Evolutionary conservation across 176 grass and related monocot genomes (phyloP), one percentile per base, ranked within the genome.

Genomic region (Oryza officinalis): DNA sequence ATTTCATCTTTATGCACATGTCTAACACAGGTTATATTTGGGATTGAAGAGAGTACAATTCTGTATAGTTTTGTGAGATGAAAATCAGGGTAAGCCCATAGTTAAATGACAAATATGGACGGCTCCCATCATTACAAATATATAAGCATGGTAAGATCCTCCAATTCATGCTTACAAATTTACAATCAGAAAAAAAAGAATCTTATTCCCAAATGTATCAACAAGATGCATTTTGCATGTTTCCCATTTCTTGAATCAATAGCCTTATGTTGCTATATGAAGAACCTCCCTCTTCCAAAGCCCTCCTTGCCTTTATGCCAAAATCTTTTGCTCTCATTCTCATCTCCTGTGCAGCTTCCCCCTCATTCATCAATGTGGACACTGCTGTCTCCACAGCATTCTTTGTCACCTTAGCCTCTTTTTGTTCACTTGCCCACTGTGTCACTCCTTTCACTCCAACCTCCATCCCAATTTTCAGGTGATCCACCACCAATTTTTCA

Each of bases 401-500:
- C 31, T 79, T 84, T 46, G 80, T 71, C 60, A 92, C 90, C 83
- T 35, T 74, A 74, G 52, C 46, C 35, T 83, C 78, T 28, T 74
- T 77, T 76, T 86, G 57, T 84, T 74, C 45, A 35, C 2, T 8
- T 76, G 8, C 31, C 81, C 81, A 88, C 4, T 82, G 68, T 52
- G 79, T 63, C 41, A 74, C 79, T 72, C 79, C 8, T 74, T 90
- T 65, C 3, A 88, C 90, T 52, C 82, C 85, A 38, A 86, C n/a
- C 31, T 75, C 77, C 30, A 90, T 57, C 7, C 90, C 88, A 63
- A 75, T 92, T 86, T 88, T 87, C 59, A 95, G 79, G 74, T 90
- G 83, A 52, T 92, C 85, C 17, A 95, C 88, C 38, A 95, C 69
- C 75, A 95, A 27, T 14, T 68, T 95, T 59, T 95, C 90, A 1